Evolutionary conservation across 2,329 filamentous ascomycete genomes (phyloP).

Genomic region (Aureobasidium sp.): DNA sequence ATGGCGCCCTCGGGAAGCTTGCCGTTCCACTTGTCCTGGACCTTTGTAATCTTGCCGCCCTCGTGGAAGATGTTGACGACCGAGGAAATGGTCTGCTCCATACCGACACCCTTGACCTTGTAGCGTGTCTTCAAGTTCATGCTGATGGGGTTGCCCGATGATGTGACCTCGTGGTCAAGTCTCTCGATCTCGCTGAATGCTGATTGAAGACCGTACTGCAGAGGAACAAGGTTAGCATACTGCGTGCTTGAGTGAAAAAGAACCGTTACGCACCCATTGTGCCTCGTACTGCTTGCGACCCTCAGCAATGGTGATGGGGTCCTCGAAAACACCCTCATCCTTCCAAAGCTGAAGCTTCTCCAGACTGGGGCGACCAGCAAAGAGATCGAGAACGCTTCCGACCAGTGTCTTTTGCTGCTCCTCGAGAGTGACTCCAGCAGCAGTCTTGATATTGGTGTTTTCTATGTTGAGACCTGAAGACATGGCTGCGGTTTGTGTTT

Average conservation of each 20-base stretch:
- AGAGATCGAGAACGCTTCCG: conserved; percentile 53
- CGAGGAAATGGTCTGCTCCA: conserved; percentile 42
- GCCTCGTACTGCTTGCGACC: conserved; percentile 46
- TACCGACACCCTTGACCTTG: conserved; percentile 44
- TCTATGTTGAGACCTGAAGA: conserved; percentile 39
- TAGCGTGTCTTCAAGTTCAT: conserved; percentile 47
- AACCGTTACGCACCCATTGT: conserved; percentile 32
- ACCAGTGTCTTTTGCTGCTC: conserved; percentile 46
- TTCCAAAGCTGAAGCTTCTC: conserved; percentile 53
- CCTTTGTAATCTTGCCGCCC: conserved; percentile 40
- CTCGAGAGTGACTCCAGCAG: conserved; percentile 42
- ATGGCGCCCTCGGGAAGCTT: conserved; percentile 43
- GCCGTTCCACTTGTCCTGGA: conserved; percentile 49
- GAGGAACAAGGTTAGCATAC: background rate
- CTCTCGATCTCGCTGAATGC: conserved; percentile 52
- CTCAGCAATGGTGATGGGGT: conserved; percentile 49
- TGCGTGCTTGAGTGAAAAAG: background rate
- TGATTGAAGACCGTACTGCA: conserved; percentile 48
- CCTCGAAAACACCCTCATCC: conserved; percentile 49
- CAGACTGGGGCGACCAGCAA: conserved; percentile 51
- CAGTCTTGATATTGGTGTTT: conserved; percentile 46
- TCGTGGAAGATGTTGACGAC: conserved; percentile 39
- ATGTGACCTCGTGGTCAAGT: conserved; percentile 45
- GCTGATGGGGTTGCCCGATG: conserved; percentile 50
- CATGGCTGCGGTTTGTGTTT: conserved; percentile 21